Percentiles rank a stretch among this genome's conserved stretches.
phyloP scores from a whole-genome alignment of 768 basidiomycete genomes.

The Fomitopsis serialis region DNA sequence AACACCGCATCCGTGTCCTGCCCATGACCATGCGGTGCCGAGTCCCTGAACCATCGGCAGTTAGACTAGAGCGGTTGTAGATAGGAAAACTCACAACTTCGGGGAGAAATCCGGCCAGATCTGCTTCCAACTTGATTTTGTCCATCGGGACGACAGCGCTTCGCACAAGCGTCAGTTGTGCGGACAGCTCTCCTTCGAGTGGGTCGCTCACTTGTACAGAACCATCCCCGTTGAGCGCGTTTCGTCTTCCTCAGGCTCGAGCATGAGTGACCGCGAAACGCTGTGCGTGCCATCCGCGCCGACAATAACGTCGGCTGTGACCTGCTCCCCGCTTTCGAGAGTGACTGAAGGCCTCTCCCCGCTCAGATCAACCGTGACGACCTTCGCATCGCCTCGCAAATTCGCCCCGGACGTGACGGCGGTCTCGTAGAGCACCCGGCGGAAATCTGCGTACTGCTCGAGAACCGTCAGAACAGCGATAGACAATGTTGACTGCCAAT shows the following conservation, averaged over 20 bases:
- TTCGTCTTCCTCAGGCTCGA: constrained; percentile 5
- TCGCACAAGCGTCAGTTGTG: neutral
- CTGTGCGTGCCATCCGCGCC: constrained; percentile 20
- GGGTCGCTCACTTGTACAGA: constrained; percentile 9
- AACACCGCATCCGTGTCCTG: constrained; percentile 6
- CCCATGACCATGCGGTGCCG: neutral
- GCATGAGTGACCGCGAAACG: constrained; percentile 8
- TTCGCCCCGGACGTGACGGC: constrained; percentile 15
- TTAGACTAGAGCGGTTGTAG: neutral
- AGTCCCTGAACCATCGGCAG: neutral
- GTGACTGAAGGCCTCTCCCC: constrained; percentile 15
- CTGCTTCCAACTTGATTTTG: neutral
- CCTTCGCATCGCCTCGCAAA: constrained; percentile 13
- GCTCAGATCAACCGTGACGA: constrained; percentile 9
- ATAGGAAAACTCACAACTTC: neutral
- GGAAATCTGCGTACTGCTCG: constrained; percentile 24
- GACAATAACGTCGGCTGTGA: constrained; percentile 23
- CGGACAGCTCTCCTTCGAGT: neutral
- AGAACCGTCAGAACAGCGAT: constrained; percentile 33
- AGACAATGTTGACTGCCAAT: constrained; percentile 4
- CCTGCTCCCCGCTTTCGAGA: constrained; percentile 20
- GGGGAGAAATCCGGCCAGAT: neutral
- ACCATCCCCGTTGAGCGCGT: constrained; percentile 3
- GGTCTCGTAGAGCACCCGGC: constrained; percentile 19
- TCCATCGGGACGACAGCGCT: neutral